phyloP scores from a whole-genome alignment of 2,329 filamentous ascomycete genomes.

The Trichoderma asperellum region DNA sequence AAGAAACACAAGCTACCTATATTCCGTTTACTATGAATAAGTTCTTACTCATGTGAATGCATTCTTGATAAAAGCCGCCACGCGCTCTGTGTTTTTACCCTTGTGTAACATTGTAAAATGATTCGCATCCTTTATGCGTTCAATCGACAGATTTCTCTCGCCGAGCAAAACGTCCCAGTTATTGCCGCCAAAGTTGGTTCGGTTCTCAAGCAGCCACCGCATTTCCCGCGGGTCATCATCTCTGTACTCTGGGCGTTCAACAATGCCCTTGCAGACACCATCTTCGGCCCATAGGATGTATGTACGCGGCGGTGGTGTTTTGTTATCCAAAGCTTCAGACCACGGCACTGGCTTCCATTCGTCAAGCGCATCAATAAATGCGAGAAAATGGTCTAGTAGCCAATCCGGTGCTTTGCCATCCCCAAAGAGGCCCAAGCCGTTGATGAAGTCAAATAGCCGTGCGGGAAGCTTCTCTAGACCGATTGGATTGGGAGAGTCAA shows the following conservation, averaged over 20 bases:
- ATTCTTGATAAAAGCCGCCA: constrained; percentile 15
- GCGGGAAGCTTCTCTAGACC: constrained; percentile 68
- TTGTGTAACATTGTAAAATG: constrained; percentile 73
- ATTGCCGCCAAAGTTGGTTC: constrained; percentile 70
- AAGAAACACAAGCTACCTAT: constrained; percentile 22
- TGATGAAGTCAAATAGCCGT: constrained; percentile 69
- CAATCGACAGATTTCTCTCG: constrained; percentile 31
- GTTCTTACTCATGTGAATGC: neutral
- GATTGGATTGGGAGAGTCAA: constrained; percentile 67
- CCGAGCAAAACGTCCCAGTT: constrained; percentile 71
- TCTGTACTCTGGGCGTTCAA: constrained; percentile 48
- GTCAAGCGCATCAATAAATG: constrained; percentile 68
- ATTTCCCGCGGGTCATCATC: constrained; percentile 42
- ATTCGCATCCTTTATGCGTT: constrained; percentile 52
- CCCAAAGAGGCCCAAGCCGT: constrained; percentile 70
- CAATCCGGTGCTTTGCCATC: constrained; percentile 67
- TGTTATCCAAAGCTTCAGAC: constrained; percentile 47
- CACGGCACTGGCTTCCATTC: constrained; percentile 68
- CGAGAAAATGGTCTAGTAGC: constrained; percentile 73
- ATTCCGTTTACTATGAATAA: neutral
- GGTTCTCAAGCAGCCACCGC: constrained; percentile 70
- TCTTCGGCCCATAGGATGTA: constrained; percentile 73
- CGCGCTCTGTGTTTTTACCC: constrained; percentile 21
- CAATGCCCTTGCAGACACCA: constrained; percentile 69
- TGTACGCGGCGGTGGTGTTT: constrained; percentile 57